These are phyloP conservation scores for Calonectria pseudoreteaudii DNA, from an alignment of 2,329 filamentous ascomycete genomes.

Conservation along the genomic window DNA sequence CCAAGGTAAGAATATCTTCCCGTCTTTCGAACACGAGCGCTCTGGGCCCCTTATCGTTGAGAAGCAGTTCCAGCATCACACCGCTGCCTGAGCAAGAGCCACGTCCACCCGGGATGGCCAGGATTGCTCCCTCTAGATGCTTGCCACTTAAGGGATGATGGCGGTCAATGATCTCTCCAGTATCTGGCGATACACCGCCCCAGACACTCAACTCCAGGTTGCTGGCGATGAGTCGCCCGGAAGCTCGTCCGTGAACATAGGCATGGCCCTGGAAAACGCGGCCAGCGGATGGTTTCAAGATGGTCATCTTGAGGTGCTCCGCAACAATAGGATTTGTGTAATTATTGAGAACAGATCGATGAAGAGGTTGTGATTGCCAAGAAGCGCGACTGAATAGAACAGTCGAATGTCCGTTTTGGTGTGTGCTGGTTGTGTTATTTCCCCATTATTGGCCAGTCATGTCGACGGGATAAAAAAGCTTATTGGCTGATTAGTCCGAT, in stretches of 20 bases:
- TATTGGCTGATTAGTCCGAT: background rate
- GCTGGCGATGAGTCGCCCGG: slow-evolving; percentile 10
- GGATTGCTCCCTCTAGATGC: slow-evolving; percentile 6
- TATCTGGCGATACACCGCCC: slow-evolving; percentile 19
- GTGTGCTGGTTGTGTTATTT: background rate
- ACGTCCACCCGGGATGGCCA: slow-evolving; percentile 25
- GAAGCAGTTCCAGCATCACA: slow-evolving; percentile 22
- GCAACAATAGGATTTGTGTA: background rate
- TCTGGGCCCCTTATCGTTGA: slow-evolving; percentile 14
- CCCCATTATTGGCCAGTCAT: background rate
- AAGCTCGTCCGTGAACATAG: slow-evolving; percentile 11
- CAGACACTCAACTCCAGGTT: slow-evolving; percentile 25
- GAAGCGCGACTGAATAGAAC: background rate
- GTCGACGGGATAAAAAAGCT: background rate
- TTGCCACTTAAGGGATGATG: slow-evolving; percentile 14
- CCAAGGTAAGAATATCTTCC: slow-evolving; percentile 25
- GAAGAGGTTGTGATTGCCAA: background rate
- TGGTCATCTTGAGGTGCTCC: background rate
- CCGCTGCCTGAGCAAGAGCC: slow-evolving; percentile 27
- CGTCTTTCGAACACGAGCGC: slow-evolving; percentile 19
- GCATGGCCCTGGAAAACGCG: background rate
- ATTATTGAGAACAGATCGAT: background rate
- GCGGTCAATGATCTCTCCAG: slow-evolving; percentile 25
- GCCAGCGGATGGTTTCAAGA: background rate
- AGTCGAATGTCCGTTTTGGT: background rate